Percentiles rank a stretch among this genome's conserved stretches.
phyloP scores from a whole-genome alignment of 2,329 filamentous ascomycete genomes.

The Sarocladium brachiariae region DNA sequence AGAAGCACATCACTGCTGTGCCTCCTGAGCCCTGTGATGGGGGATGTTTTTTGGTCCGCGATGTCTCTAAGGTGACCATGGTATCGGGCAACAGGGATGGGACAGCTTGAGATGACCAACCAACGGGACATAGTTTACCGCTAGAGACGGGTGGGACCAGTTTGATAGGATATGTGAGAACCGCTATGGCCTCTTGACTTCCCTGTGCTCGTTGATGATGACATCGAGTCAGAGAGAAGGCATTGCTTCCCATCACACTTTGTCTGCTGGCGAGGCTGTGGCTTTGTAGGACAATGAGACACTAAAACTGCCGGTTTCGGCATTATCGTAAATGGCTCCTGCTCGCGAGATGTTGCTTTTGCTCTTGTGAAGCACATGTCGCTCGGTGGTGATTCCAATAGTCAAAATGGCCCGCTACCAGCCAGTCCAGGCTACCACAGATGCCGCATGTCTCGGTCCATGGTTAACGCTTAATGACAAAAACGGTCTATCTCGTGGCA shows the following conservation, averaged over 20 bases:
- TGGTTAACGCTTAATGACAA: not conserved
- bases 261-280: no score
- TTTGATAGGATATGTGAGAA: constrained; percentile 2
- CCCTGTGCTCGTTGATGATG: not conserved
- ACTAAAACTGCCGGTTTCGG: no score
- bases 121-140: not conserved
- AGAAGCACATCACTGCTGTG: no score
- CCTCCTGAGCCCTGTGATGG: not conserved
- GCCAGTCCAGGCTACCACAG: not conserved
- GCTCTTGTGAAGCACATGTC: no score
- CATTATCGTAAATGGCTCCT: no score
- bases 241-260: no score
- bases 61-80: not conserved
- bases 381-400: not conserved
- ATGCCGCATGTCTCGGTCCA: not conserved
- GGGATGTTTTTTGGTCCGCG: not conserved
- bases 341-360: no score
- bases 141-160: not conserved
- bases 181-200: constrained; percentile 3
- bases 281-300: no score
- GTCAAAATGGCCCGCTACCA: not conserved
- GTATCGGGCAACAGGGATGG: not conserved
- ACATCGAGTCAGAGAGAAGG: not conserved
- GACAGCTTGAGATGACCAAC: no score
- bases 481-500: no score